These are phyloP conservation scores for thale cress (Arabidopsis thaliana) DNA, from an alignment of 345 rosid species.

Conservation along the genomic window DNA sequence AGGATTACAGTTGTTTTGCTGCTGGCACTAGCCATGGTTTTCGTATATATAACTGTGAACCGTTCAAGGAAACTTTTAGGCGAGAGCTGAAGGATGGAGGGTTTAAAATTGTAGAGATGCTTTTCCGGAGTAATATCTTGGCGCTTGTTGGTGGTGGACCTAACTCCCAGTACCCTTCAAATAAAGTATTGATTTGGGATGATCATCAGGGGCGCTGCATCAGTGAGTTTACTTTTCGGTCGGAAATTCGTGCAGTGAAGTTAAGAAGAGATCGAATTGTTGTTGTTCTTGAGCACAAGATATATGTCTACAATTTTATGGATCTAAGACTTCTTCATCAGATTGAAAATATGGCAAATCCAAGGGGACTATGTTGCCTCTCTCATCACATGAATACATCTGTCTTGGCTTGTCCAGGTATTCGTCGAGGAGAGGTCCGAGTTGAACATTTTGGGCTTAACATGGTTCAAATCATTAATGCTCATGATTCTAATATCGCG, in stretches of 20 bases:
- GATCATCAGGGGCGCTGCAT: slow-evolving; percentile 88
- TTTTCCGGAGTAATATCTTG: slow-evolving; percentile 82
- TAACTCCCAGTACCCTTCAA: slow-evolving; percentile 81
- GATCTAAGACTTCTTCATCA: slow-evolving; percentile 87
- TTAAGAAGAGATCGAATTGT: slow-evolving; percentile 77
- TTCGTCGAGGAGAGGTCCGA: slow-evolving; percentile 79
- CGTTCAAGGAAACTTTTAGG: slow-evolving; percentile 80
- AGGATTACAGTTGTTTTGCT: slow-evolving; percentile 84
- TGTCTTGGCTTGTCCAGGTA: slow-evolving; percentile 90
- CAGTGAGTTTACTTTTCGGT: slow-evolving; percentile 80
- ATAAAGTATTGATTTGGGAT: slow-evolving; percentile 90
- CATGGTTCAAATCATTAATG: slow-evolving; percentile 68
- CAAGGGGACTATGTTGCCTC: slow-evolving; percentile 86
- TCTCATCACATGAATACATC: slow-evolving; percentile 75
- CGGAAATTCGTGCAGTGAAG: slow-evolving; percentile 79
- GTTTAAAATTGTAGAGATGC: slow-evolving; percentile 89
- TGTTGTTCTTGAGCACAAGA: slow-evolving; percentile 87
- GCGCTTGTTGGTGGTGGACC: slow-evolving; percentile 81
- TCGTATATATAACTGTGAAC: slow-evolving; percentile 78
- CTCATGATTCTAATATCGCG: slow-evolving; percentile 81
- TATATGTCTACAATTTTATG: slow-evolving; percentile 72
- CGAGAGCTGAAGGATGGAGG: slow-evolving; percentile 74
- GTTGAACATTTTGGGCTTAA: slow-evolving; percentile 84
- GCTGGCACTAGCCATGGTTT: slow-evolving; percentile 80
- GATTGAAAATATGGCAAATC: slow-evolving; percentile 80